Percentiles rank a stretch among this genome's conserved stretches.
Evolutionary conservation across 2,329 filamentous ascomycete species (phyloP).

Genomic region (Arthrobotrys conoides): DNA sequence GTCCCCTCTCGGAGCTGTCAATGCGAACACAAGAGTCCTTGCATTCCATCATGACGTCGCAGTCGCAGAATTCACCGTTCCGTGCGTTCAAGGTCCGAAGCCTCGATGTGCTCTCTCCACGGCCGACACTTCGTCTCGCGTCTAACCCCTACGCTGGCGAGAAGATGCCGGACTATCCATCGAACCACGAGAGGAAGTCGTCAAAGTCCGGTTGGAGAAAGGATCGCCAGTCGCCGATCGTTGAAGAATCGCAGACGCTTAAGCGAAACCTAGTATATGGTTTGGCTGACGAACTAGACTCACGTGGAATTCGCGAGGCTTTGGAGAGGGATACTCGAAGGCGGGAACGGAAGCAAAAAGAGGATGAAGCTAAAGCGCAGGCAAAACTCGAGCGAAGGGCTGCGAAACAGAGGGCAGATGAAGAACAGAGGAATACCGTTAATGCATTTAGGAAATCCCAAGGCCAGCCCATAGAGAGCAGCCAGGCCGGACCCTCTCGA

Average conservation of each 20-base stretch:
- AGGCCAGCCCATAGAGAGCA: constrained; percentile 44
- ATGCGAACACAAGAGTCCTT: constrained; percentile 60
- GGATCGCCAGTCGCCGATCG: constrained; percentile 72
- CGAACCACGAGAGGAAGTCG: constrained; percentile 67
- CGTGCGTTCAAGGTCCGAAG: constrained; percentile 81
- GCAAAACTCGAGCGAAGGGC: constrained; percentile 76
- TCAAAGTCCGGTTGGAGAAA: constrained; percentile 71
- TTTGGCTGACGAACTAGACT: constrained; percentile 86
- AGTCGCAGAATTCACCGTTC: constrained; percentile 62
- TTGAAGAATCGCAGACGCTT: constrained; percentile 74
- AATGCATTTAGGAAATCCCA: constrained; percentile 45
- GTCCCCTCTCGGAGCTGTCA: constrained; percentile 61
- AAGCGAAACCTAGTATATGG: constrained; percentile 71
- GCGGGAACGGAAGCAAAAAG: constrained; percentile 79
- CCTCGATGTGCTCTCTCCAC: constrained; percentile 84
- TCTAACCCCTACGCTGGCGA: constrained; percentile 74
- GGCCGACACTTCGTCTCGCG: constrained; percentile 81
- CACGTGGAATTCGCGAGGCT: constrained; percentile 85
- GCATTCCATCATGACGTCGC: constrained; percentile 60
- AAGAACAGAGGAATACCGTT: constrained; percentile 67
- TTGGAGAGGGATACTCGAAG: constrained; percentile 90
- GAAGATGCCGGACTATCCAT: constrained; percentile 69
- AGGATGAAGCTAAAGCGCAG: constrained; percentile 78
- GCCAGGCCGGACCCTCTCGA: constrained; percentile 59
- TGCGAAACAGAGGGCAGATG: constrained; percentile 76